Base-by-base conservation (phyloP, 2,329 filamentous ascomycete genomes). In the Penicillium sp. region DNA sequence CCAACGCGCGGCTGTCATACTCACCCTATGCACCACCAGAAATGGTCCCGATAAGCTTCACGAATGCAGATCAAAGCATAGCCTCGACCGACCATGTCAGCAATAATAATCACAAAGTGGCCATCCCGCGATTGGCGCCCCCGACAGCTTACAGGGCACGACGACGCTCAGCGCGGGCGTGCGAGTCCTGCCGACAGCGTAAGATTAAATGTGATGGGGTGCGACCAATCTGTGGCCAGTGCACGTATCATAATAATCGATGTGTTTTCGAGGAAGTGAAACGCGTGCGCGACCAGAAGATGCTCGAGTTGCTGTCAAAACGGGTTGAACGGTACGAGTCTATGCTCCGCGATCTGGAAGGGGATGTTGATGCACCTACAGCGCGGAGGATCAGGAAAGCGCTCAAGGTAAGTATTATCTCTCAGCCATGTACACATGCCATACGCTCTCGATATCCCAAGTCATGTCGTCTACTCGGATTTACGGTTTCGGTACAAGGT, bases 131-230 rank as follows among this genome's bases (percentile, higher is more conserved):
- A 6, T 55, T 69, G 8, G 60, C 69, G 1, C 55, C 62, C 2
- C 33, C 63, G 25, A 63, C 55, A 0, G 59, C 61, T 0, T 55
- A 59, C 1, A 67, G 67, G 14, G 58, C 49, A 30, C 70, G 72
- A 37, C 70, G 69, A 8, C 72, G 73, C 6, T 74, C 73, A 7
- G 67, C 69, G 0, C 69, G 72, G 4, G 75, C 76, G 33, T 75
- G 74, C 37, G 75, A 78, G 66, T 64, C 74, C 6, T 77, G 74
- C 59, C 69, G 74, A 19, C 67, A 68, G 49, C 71, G 74, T 14
- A 76, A 76, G 58, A 72, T 73, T 52, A 76, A 76, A 60, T 76
- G 74, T 33, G 74, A 75, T 30, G 74, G 72, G 7, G 65, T 56
- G 37, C 67, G 68, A 55, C 72, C 73, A 0, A 60, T 48, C 4